Evolutionary conservation across 441 rosid species (phyloP).

Genomic region (Syzygium malaccense): DNA sequence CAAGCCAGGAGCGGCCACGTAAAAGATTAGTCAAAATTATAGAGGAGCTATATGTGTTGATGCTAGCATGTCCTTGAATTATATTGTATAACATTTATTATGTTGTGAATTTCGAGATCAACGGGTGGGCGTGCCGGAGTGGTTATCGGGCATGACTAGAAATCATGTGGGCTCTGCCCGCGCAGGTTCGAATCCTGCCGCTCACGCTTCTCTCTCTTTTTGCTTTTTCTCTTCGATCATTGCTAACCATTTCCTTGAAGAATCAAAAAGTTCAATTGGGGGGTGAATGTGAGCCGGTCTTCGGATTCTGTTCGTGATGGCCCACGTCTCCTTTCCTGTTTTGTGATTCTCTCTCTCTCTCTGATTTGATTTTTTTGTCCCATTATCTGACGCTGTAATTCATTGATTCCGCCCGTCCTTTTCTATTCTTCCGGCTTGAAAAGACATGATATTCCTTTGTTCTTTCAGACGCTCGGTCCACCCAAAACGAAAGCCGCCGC

Average conservation of each 20-base stretch:
- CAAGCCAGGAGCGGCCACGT: neutral
- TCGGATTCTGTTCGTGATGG: neutral
- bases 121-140: neutral
- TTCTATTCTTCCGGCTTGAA: neutral
- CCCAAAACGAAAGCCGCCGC: neutral
- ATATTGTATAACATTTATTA: rapidly evolving
- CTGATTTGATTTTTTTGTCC: neutral
- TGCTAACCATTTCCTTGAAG: neutral
- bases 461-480: neutral
- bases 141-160: slow-evolving; percentile 9
- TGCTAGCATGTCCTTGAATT: rapidly evolving
- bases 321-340: neutral
- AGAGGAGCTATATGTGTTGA: rapidly evolving
- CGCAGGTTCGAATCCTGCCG: slow-evolving; percentile 2
- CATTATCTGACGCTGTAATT: neutral
- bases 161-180: slow-evolving; percentile 1
- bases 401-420: neutral
- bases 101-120: rapidly evolving
- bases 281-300: neutral
- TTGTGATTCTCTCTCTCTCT: neutral
- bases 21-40: neutral
- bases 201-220: neutral
- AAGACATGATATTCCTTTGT: neutral
- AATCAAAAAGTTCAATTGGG: neutral
- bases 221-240: neutral